phyloP scores from a whole-genome alignment of 331 rosid genomes.

The Quercus tomentella region DNA sequence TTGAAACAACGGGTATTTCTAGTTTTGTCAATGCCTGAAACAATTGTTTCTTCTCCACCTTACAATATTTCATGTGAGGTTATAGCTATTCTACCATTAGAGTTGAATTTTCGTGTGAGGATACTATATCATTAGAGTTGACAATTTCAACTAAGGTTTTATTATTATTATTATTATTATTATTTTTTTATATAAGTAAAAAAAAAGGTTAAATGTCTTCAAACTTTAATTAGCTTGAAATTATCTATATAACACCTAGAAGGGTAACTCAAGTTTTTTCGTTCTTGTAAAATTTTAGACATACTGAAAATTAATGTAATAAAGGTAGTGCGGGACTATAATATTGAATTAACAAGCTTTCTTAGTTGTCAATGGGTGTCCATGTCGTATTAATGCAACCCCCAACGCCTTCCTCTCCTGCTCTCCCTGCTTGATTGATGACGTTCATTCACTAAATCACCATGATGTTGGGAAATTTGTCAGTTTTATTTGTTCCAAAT shows the following conservation, averaged over 20 bases:
- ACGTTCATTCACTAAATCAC: not conserved
- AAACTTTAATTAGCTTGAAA: not conserved
- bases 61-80: not conserved
- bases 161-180: not conserved
- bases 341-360: not conserved
- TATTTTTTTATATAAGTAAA: not conserved
- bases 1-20: not conserved
- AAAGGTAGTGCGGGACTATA: not conserved
- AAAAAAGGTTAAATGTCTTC: not conserved
- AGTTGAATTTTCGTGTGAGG: not conserved
- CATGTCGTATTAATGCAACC: not conserved
- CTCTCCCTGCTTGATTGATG: not conserved
- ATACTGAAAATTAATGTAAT: not conserved
- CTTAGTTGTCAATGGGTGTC: not conserved
- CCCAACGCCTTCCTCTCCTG: not conserved
- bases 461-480: not conserved
- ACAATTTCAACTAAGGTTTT: not conserved
- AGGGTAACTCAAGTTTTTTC: not conserved
- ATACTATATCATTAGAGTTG: not conserved
- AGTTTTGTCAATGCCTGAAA: not conserved
- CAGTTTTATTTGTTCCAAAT: not conserved
- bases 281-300: not conserved
- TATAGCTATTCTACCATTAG: not conserved
- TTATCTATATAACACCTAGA: not conserved
- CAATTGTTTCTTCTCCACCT: not conserved